Base-by-base conservation (phyloP, 164 flowering plant genomes). In the Annona cherimola region DNA sequence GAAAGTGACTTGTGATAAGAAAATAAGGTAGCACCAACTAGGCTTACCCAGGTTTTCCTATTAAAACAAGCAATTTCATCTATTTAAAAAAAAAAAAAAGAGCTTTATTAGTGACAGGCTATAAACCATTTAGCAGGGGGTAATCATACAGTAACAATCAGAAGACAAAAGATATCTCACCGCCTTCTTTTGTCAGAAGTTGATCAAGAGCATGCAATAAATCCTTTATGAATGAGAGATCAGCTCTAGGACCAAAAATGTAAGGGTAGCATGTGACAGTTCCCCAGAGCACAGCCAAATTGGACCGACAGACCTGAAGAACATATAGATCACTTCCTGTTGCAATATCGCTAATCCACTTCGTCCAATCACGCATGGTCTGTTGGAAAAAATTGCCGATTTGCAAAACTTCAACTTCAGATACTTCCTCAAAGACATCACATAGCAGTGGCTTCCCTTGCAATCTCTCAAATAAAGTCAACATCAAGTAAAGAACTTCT, bases 241-340 rank as follows among this genome's bases (percentile, higher is more conserved):
- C 74, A 39, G 64, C 83, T 75, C 79, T 69, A n/a, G 55, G 67
- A 70, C 72, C 76, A 2, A 74, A 18, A 44, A 84, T 19, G 78
- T 76, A 69, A 68, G 91, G 87, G 76, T 76, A 88, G 84, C 94
- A 91, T 4, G 74, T 68, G 35, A 91, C 69, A 39, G 74, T 70
- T 82, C 93, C 98, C 96, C 96, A 95, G 8, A 93, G 76, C 42
- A 80, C 54, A 79, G 94, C 84, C 80, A 90, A 79, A 45, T 83
- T 70, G 44, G 78, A 74, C 70, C 81, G 83, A 59, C 61, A 43
- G 63, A 86, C 40, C 50, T 64, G 71, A 59, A 35, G 20, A 76
- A 77, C 75, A 68, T 75, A 75, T 18, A 61, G 12, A 70, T 76
- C 77, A 40, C 71, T 73, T 20, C 55, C 60, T 3, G 35, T 45